phyloP scores from a whole-genome alignment of 2,329 filamentous ascomycete genomes.

The Aspergillus caelatus region DNA sequence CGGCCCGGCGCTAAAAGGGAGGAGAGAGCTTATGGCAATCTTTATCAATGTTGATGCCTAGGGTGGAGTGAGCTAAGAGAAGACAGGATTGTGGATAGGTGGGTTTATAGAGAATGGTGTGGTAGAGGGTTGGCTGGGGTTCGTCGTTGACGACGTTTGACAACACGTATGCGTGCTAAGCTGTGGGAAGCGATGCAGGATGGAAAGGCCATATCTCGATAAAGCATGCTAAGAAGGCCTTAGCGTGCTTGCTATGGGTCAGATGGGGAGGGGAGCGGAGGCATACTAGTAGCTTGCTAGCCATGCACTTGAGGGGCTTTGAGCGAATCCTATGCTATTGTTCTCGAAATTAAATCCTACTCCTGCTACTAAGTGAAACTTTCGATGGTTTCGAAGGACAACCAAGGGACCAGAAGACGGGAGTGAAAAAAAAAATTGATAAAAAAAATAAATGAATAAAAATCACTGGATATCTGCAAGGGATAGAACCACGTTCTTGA shows the following conservation, averaged over 20 bases:
- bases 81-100: not conserved
- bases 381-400: constrained; percentile 6
- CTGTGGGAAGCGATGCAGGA: constrained; percentile 2
- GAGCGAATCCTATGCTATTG: constrained; percentile 1
- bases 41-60: constrained; percentile 7
- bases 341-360: not conserved
- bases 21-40: not conserved
- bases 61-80: not conserved
- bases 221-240: constrained; percentile 5
- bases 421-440: not conserved
- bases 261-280: constrained; percentile 6
- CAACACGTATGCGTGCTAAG: constrained; percentile 12
- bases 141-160: constrained; percentile 9
- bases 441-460: not conserved
- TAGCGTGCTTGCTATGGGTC: constrained; percentile 8
- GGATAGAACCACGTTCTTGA: constrained; percentile 15
- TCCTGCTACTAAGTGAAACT: constrained; percentile 3
- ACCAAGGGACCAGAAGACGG: not conserved
- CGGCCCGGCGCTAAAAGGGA: not conserved
- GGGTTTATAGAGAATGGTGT: not conserved
- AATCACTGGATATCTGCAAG: constrained; percentile 4
- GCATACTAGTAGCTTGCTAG: constrained; percentile 1
- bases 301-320: not conserved
- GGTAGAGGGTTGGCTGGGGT: constrained; percentile 1
- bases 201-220: constrained; percentile 7